These are phyloP conservation scores for Hapsidospora chrysogenum DNA, from an alignment of 495 filamentous ascomycete genomes.

Conservation along the genomic window DNA sequence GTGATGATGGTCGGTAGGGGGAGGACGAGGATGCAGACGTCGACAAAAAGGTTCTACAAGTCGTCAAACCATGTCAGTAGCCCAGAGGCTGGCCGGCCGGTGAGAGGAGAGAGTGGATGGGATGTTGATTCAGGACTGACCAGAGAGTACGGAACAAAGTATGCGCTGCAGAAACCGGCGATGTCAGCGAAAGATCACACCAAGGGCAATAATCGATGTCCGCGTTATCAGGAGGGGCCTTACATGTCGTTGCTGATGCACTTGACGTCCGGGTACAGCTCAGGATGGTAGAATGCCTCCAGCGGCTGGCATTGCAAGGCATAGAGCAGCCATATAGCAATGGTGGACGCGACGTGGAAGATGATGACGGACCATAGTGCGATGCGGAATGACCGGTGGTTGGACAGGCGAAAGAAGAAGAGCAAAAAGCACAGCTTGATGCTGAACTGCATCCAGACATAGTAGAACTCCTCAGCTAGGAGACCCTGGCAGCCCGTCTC, in stretches of 20 bases:
- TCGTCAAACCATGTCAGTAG: no score
- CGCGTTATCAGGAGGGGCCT: no score
- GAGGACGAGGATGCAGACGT: conserved; percentile 1
- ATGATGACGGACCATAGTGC: conserved; percentile 15
- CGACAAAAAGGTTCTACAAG: not conserved
- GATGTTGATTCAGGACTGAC: no score
- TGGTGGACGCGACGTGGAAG: conserved; percentile 17
- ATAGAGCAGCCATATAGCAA: conserved; percentile 13
- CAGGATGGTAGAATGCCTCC: conserved; percentile 5
- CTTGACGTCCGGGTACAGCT: conserved; percentile 15
- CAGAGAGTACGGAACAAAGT: conserved; percentile 1
- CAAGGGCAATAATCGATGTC: no score
- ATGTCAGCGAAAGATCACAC: conserved; percentile 1
- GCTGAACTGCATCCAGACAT: conserved; percentile 21
- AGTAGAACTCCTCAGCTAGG: conserved; percentile 14
- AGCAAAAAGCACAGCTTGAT: conserved; percentile 27
- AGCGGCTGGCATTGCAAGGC: conserved; percentile 5
- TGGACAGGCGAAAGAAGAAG: conserved; percentile 32
- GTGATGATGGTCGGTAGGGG: not conserved
- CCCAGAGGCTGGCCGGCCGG: not conserved
- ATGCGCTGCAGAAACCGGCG: not conserved
- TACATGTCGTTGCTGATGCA: conserved; percentile 15
- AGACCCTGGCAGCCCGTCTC: conserved; percentile 8
- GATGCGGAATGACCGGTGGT: conserved; percentile 13
- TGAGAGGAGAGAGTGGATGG: no score